Evolutionary conservation across 2,329 filamentous ascomycete species (phyloP).

Genomic region (Phoma herbarum): DNA sequence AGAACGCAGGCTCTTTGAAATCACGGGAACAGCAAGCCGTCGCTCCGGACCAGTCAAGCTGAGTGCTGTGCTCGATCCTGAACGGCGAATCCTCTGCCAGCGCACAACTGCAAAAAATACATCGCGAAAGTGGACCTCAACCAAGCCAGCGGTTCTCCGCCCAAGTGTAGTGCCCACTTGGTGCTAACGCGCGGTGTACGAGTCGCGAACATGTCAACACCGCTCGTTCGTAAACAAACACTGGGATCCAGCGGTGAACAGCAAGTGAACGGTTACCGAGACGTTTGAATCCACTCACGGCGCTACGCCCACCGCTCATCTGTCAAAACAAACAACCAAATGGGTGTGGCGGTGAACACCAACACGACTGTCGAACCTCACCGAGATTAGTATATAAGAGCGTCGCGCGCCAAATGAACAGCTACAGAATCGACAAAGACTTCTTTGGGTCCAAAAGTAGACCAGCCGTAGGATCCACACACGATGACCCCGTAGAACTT

Average conservation of each 20-base stretch:
- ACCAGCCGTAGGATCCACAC: neutral
- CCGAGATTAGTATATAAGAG: slow-evolving; percentile 14
- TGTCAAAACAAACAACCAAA: slow-evolving; percentile 20
- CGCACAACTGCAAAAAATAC: slow-evolving; percentile 23
- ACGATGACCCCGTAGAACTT: neutral
- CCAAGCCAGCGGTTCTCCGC: slow-evolving; percentile 22
- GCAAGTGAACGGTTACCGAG: slow-evolving; percentile 22
- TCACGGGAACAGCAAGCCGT: slow-evolving; percentile 14
- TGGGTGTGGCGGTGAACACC: slow-evolving; percentile 18
- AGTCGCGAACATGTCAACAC: slow-evolving; percentile 24
- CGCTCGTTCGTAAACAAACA: slow-evolving; percentile 25
- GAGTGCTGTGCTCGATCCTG: slow-evolving; percentile 7
- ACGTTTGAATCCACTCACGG: slow-evolving; percentile 15
- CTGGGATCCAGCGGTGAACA: slow-evolving; percentile 23
- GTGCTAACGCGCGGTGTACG: slow-evolving; percentile 13
- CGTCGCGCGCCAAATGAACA: neutral
- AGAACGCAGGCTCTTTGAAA: slow-evolving; percentile 10
- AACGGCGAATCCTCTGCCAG: slow-evolving; percentile 23
- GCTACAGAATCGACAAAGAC: neutral
- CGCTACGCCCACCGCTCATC: slow-evolving; percentile 24
- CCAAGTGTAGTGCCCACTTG: slow-evolving; percentile 17
- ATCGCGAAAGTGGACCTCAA: slow-evolving; percentile 13
- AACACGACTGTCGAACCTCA: slow-evolving; percentile 12
- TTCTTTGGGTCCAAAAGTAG: neutral
- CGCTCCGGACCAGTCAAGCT: slow-evolving; percentile 16